Conservation (phyloP, 1,284 basidiomycete genomes). For the Cryptococcus deneoformans region DNA sequence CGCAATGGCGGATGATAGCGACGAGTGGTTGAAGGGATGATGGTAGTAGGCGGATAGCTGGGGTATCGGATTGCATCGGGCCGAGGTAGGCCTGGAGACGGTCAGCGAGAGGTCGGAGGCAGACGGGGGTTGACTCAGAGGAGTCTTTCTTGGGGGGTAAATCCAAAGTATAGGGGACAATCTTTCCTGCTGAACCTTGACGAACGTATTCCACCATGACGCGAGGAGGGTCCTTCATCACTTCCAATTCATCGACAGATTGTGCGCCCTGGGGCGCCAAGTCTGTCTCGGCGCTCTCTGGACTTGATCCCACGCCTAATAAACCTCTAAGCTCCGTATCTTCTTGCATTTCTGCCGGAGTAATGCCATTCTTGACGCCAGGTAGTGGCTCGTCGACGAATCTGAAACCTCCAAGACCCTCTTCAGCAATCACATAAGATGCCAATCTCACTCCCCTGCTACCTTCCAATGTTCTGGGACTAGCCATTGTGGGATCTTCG, state of each 20-base stretch:
- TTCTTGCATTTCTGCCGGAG: constrained; percentile 33
- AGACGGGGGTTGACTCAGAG: constrained; percentile 42
- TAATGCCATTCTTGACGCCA: constrained; percentile 3
- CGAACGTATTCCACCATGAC: constrained; percentile 67
- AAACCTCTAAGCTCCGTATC: constrained; percentile 16
- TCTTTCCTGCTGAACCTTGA: constrained; percentile 63
- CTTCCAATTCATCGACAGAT: constrained; percentile 6
- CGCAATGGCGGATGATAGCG: constrained; percentile 45
- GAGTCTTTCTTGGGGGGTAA: constrained; percentile 45
- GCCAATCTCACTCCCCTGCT: constrained; percentile 23
- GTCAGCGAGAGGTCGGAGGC: constrained; percentile 55
- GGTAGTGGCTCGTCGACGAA: constrained; percentile 2
- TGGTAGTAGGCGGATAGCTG: constrained; percentile 50
- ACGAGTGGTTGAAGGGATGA: constrained; percentile 31
- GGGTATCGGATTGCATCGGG: constrained; percentile 58
- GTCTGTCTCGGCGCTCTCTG: constrained; percentile 3
- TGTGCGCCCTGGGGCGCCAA: neutral
- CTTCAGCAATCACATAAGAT: constrained; percentile 46
- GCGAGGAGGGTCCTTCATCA: constrained; percentile 44
- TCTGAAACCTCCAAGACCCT: constrained; percentile 30
- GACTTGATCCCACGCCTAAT: constrained; percentile 14
- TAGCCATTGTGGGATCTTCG: constrained; percentile 33
- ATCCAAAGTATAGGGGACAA: constrained; percentile 53
- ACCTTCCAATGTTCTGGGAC: constrained; percentile 15
- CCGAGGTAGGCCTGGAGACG: constrained; percentile 61